Conservation (phyloP, 306 rosid genomes). For the Gillenia trifoliata region DNA sequence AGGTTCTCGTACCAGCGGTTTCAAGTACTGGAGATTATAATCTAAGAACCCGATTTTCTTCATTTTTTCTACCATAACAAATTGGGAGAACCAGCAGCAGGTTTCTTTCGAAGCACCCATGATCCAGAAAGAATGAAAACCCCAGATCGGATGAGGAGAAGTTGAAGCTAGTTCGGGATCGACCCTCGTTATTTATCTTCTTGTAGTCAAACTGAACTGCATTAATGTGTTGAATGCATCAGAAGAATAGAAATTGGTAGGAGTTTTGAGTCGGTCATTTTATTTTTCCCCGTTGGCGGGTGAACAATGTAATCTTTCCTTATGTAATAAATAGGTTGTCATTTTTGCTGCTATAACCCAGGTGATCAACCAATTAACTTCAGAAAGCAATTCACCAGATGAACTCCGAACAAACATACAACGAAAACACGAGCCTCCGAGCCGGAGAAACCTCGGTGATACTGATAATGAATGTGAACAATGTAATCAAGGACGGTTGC, state of each 20-base stretch:
- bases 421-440: too few species aligned
- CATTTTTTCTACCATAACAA: not conserved
- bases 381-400: too few species aligned
- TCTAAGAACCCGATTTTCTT: conserved; percentile 2
- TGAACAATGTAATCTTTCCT: not conserved
- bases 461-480: too few species aligned
- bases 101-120: not conserved
- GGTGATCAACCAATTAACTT: too few species aligned
- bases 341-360: not conserved
- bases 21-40: conserved; percentile 1
- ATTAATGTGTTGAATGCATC: not conserved
- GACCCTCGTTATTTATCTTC: not conserved
- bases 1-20: conserved; percentile 24
- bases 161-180: not conserved
- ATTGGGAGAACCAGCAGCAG: not conserved
- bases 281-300: not conserved
- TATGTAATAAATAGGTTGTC: not conserved
- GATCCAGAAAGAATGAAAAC: not conserved
- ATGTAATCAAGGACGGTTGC: too few species aligned
- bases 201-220: not conserved
- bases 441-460: too few species aligned
- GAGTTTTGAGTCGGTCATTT: not conserved
- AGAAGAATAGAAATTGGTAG: not conserved
- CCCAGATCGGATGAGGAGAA: not conserved
- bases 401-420: too few species aligned